These are phyloP conservation scores for Aureobasidium mangrovei DNA, from an alignment of 2,329 filamentous ascomycete genomes.

Conservation along the genomic window DNA sequence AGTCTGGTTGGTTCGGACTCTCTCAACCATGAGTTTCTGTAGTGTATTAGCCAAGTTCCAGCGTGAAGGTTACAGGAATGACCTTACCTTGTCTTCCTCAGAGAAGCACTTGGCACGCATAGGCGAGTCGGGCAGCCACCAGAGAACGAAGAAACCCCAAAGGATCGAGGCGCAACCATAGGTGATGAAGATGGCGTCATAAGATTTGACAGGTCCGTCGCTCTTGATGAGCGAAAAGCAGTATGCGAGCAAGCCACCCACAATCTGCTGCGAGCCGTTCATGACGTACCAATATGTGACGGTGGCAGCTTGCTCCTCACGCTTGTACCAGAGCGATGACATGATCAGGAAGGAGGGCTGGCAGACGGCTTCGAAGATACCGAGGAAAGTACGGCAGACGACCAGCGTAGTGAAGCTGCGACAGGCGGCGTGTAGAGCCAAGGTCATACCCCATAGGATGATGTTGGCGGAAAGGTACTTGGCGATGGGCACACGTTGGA, in stretches of 20 bases:
- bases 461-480: conserved; percentile 57
- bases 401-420: conserved; percentile 52
- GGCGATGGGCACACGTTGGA: conserved; percentile 52
- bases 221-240: conserved; percentile 31
- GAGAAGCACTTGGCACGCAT: conserved; percentile 63
- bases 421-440: conserved; percentile 54
- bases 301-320: conserved; percentile 53
- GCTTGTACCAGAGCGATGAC: conserved; percentile 61
- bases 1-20: conserved; percentile 38
- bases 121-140: conserved; percentile 59
- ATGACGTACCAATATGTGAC: conserved; percentile 56
- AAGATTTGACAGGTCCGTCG: conserved; percentile 32
- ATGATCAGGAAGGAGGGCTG: conserved; percentile 61
- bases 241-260: conserved; percentile 60
- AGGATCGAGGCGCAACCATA: conserved; percentile 57
- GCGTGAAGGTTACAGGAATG: not conserved
- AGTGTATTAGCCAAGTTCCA: conserved; percentile 51
- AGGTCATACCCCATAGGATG: conserved; percentile 52
- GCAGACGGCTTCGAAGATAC: conserved; percentile 62
- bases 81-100: conserved; percentile 35
- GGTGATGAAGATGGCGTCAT: conserved; percentile 60
- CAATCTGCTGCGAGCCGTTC: conserved; percentile 62
- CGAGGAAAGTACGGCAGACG: conserved; percentile 55
- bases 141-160: conserved; percentile 56
- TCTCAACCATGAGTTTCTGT: conserved; percentile 44